Conservation (phyloP, 2,329 filamentous ascomycete genomes). For the Hymenoscyphus fructigenus region DNA sequence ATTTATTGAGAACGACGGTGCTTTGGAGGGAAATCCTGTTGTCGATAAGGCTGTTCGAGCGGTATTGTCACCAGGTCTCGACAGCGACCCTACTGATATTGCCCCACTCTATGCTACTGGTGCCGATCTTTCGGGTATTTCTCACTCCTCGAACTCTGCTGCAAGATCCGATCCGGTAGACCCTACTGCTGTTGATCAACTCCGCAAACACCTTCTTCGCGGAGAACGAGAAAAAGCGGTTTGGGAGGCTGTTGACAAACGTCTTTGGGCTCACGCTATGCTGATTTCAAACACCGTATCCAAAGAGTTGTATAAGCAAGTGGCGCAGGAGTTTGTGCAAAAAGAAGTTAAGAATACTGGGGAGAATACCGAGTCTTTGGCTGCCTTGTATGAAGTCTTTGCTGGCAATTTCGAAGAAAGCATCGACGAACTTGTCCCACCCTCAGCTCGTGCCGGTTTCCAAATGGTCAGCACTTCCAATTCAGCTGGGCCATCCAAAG, state of each 20-base stretch:
- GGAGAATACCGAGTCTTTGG: slow-evolving; percentile 80
- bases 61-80: slow-evolving; percentile 64
- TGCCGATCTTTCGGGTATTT: slow-evolving; percentile 41
- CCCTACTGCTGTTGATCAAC: slow-evolving; percentile 64
- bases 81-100: slow-evolving; percentile 33
- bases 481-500: slow-evolving; percentile 59
- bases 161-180: slow-evolving; percentile 67
- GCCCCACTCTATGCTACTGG: slow-evolving; percentile 39
- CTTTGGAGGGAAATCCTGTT: slow-evolving; percentile 68
- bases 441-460: slow-evolving; percentile 86
- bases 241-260: slow-evolving; percentile 89
- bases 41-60: slow-evolving; percentile 74
- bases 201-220: slow-evolving; percentile 70
- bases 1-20: slow-evolving; percentile 83
- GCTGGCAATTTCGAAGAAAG: slow-evolving; percentile 94
- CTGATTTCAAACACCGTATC: slow-evolving; percentile 78
- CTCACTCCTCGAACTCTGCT: slow-evolving; percentile 35
- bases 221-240: slow-evolving; percentile 90
- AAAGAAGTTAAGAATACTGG: slow-evolving; percentile 86
- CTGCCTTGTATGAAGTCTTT: slow-evolving; percentile 89
- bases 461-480: slow-evolving; percentile 82
- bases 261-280: slow-evolving; percentile 95
- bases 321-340: slow-evolving; percentile 91
- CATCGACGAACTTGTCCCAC: slow-evolving; percentile 91
- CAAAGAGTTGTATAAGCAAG: slow-evolving; percentile 83